Evolutionary conservation across 805 yeast genomes (phyloP).

Genomic region (Osmozyma mogii): DNA sequence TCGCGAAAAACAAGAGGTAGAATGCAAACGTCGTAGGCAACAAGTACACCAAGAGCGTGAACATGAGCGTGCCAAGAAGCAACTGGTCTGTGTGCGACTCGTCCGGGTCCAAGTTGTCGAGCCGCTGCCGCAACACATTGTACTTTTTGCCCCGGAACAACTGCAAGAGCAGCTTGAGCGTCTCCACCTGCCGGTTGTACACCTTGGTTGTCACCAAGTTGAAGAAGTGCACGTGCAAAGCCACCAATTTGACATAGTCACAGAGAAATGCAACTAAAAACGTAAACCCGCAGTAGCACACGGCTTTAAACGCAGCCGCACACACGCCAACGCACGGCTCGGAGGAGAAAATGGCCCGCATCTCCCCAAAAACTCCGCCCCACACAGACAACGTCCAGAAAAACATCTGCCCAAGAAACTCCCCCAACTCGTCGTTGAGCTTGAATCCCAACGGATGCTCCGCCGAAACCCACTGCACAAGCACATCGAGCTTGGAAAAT

Average conservation of each 20-base stretch:
- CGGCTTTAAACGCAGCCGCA: not conserved
- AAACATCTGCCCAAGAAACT: constrained; percentile 78
- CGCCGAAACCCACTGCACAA: constrained; percentile 66
- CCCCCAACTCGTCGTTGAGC: constrained; percentile 76
- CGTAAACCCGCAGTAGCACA: constrained; percentile 51
- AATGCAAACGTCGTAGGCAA: constrained; percentile 86
- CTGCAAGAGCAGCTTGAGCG: constrained; percentile 67
- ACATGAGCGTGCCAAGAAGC: constrained; percentile 79
- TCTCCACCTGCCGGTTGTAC: constrained; percentile 65
- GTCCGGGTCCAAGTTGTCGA: constrained; percentile 61
- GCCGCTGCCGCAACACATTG: constrained; percentile 75
- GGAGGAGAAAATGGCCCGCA: constrained; percentile 1
- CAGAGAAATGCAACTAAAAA: constrained; percentile 57
- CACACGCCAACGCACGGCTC: constrained; percentile 1
- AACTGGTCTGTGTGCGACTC: constrained; percentile 77
- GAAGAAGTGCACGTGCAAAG: constrained; percentile 69
- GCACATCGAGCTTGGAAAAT: constrained; percentile 35
- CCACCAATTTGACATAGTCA: constrained; percentile 55
- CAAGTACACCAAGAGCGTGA: constrained; percentile 69
- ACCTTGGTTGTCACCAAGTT: constrained; percentile 73
- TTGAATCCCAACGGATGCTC: constrained; percentile 91
- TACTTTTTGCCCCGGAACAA: constrained; percentile 85
- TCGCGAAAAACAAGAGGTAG: constrained; percentile 61
- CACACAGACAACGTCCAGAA: constrained; percentile 79
- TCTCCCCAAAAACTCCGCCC: constrained; percentile 17